phyloP scores from a whole-genome alignment of 2,329 filamentous ascomycete genomes.

The Eutypella sp. region DNA sequence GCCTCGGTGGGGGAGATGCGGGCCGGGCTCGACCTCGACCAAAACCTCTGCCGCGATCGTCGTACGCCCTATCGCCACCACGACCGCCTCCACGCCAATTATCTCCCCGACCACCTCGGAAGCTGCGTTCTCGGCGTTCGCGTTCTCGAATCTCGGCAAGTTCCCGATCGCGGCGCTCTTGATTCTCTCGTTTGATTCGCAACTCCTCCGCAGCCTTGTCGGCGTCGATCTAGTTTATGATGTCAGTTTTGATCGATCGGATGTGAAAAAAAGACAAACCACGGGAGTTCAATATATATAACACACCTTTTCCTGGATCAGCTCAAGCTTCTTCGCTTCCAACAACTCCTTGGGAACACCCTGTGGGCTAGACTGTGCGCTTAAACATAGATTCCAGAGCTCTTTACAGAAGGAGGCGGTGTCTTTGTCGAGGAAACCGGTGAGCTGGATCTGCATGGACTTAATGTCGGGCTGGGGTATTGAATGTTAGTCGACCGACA shows the following conservation, averaged over 20 bases:
- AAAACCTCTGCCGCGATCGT: constrained; percentile 38
- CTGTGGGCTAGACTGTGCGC: constrained; percentile 80
- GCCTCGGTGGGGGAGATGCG: constrained; percentile 41
- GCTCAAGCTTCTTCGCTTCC: constrained; percentile 91
- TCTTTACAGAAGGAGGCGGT: constrained; percentile 87
- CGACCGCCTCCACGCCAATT: constrained; percentile 47
- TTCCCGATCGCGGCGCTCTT: constrained; percentile 67
- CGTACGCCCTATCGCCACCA: constrained; percentile 45
- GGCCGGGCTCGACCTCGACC: constrained; percentile 43
- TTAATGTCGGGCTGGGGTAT: constrained; percentile 82
- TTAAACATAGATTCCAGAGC: constrained; percentile 85
- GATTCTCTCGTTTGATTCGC: constrained; percentile 64
- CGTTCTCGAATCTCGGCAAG: constrained; percentile 62
- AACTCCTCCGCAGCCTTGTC: constrained; percentile 76
- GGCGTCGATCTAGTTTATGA: constrained; percentile 61
- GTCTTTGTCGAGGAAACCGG: constrained; percentile 91
- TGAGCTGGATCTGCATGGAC: constrained; percentile 87
- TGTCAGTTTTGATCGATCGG: constrained; percentile 1
- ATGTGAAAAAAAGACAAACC: no score
- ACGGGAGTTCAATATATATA: not conserved
- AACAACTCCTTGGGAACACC: constrained; percentile 92
- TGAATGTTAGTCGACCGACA: constrained; percentile 4
- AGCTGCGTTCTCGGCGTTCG: constrained; percentile 51
- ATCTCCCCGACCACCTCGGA: constrained; percentile 47
- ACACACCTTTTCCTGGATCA: constrained; percentile 87